Evolutionary conservation across 176 grass and related monocot genomes (phyloP).

Genomic region (Areca catechu): DNA sequence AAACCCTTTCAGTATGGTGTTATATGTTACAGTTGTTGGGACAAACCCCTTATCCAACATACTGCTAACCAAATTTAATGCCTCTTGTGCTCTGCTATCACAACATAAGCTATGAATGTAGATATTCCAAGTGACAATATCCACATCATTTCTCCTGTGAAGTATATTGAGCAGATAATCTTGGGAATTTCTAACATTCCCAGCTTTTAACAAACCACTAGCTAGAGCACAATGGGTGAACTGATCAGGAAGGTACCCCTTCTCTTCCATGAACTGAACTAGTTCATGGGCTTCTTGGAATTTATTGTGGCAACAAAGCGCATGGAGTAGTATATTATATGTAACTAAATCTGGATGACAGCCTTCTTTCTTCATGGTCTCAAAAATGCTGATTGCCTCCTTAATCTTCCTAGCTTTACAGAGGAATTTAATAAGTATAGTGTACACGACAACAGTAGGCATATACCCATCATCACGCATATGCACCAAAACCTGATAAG

Average conservation of each 20-base stretch:
- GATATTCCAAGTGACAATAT: slow-evolving; percentile 9
- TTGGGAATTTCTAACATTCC: slow-evolving; percentile 1
- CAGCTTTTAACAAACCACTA: slow-evolving; percentile 5
- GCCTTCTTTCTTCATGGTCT: not conserved
- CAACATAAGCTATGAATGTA: slow-evolving; percentile 8
- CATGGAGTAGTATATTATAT: slow-evolving; percentile 13
- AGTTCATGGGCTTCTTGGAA: not conserved
- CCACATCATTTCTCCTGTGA: not conserved
- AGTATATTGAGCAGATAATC: too few relatives aligned
- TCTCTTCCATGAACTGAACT: not conserved
- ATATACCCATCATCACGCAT: slow-evolving; percentile 4
- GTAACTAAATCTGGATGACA: slow-evolving; percentile 2
- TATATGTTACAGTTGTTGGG: slow-evolving; percentile 7
- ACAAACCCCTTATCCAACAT: slow-evolving; percentile 4
- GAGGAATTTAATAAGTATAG: slow-evolving; percentile 8
- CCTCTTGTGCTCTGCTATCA: not conserved
- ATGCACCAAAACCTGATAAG: not conserved
- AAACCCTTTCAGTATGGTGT: slow-evolving; percentile 12
- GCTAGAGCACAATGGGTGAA: slow-evolving; percentile 2
- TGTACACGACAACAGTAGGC: slow-evolving; percentile 12
- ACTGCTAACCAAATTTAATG: not conserved
- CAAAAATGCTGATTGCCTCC: slow-evolving; percentile 4
- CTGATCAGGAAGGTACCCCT: slow-evolving; percentile 1
- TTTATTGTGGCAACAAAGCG: slow-evolving; percentile 5
- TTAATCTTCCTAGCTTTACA: slow-evolving; percentile 3